Conservation (phyloP, 208 protist genomes). For the Leishmania turanica region DNA sequence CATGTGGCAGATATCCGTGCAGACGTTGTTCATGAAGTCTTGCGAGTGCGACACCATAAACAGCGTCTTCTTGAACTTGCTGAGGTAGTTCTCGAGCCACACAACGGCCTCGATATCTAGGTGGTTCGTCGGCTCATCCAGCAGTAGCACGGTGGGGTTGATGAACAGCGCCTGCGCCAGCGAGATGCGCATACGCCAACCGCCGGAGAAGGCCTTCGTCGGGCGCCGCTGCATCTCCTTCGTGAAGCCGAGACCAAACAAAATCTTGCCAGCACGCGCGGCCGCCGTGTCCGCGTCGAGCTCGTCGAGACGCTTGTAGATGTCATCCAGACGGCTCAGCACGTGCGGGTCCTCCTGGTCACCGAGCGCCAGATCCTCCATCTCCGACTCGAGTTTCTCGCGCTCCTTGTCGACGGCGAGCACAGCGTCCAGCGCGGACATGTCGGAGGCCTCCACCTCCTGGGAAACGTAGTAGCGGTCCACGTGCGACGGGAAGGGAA, state of each 20-base stretch:
- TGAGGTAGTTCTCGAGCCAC: constrained; percentile 97
- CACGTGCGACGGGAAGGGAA: constrained; percentile 94
- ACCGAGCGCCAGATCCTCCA: constrained; percentile 81
- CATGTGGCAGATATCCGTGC: constrained; percentile 97
- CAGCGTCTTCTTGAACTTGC: constrained; percentile 93
- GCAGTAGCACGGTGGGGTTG: constrained; percentile 93
- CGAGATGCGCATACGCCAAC: constrained; percentile 98
- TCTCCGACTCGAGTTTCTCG: constrained; percentile 73
- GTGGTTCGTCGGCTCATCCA: constrained; percentile 98
- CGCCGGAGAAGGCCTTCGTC: constrained; percentile 93
- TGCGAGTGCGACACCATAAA: constrained; percentile 96
- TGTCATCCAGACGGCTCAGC: constrained; percentile 74
- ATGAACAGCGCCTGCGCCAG: constrained; percentile 96
- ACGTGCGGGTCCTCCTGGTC: constrained; percentile 86
- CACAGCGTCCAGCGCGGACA: constrained; percentile 84
- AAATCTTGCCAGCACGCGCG: constrained; percentile 89
- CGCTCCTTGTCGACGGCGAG: constrained; percentile 85
- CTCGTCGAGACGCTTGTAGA: constrained; percentile 94
- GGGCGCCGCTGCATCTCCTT: constrained; percentile 80
- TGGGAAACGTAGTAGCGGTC: constrained; percentile 97
- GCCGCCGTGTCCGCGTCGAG: constrained; percentile 91
- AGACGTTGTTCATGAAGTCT: constrained; percentile 98
- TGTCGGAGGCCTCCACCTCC: constrained; percentile 93
- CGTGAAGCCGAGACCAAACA: constrained; percentile 96
- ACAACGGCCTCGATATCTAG: constrained; percentile 96